Conservation (phyloP, 31 red algal species). For the Pterothamnion heteromorphum region DNA sequence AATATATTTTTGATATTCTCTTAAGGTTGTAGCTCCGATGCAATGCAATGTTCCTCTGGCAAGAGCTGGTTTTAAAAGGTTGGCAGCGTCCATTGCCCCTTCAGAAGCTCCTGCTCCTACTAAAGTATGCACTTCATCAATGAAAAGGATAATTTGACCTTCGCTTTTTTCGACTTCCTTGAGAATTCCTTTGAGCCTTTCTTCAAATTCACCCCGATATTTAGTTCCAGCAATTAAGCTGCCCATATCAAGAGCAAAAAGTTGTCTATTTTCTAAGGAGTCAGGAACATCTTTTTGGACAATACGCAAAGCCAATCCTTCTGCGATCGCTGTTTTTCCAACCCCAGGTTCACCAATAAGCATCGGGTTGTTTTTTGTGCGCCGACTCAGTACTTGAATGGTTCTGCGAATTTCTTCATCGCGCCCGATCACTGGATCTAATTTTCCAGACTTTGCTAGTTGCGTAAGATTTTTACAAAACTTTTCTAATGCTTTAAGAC, state of each 20-base stretch:
- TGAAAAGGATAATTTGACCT: constrained; percentile 78
- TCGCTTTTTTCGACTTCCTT: constrained; percentile 73
- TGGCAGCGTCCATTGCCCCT: constrained; percentile 94
- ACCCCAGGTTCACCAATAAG: constrained; percentile 96
- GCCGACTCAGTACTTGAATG: constrained; percentile 85
- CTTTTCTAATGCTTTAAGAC: no score
- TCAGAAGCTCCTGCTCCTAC: constrained; percentile 95
- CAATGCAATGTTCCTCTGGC: constrained; percentile 89
- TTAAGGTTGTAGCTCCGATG: constrained; percentile 95
- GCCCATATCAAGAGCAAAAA: constrained; percentile 84
- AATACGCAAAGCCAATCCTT: constrained; percentile 92
- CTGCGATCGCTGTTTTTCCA: constrained; percentile 97
- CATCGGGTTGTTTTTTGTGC: constrained; percentile 96
- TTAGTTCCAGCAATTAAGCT: constrained; percentile 91
- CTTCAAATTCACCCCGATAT: constrained; percentile 97
- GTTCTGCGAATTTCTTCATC: constrained; percentile 89
- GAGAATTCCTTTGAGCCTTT: constrained; percentile 91
- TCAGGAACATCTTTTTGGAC: constrained; percentile 77
- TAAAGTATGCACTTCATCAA: constrained; percentile 99
- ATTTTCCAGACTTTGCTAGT: constrained; percentile 62
- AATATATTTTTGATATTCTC: constrained; percentile 98
- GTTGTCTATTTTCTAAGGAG: constrained; percentile 53
- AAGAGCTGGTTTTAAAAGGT: constrained; percentile 95
- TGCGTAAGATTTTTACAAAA: no score
- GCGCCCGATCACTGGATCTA: constrained; percentile 97